Conservation (phyloP, 306 rosid species). For the Quercus suber region DNA sequence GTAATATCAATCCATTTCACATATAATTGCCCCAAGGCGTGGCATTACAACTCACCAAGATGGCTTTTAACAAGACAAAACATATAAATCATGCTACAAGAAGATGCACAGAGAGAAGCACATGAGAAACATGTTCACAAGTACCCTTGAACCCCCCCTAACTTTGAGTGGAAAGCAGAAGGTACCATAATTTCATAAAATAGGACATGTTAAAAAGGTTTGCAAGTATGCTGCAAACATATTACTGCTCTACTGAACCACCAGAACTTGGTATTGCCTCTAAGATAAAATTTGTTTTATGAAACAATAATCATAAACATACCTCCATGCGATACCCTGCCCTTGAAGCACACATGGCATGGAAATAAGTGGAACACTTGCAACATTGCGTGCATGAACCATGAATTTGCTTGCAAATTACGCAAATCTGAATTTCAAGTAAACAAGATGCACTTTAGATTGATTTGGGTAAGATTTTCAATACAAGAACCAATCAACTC, state of each 20-base stretch:
- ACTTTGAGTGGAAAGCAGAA: background rate
- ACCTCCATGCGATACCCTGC: conserved; percentile 99
- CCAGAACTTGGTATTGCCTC: background rate
- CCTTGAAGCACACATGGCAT: conserved; percentile 99
- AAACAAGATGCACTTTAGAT: conserved; percentile 21
- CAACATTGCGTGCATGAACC: conserved; percentile 99
- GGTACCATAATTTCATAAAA: background rate
- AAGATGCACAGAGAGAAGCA: background rate
- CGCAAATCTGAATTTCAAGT: conserved; percentile 82
- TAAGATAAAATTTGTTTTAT: background rate
- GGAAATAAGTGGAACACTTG: conserved; percentile 98
- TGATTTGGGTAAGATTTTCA: conserved; percentile 5
- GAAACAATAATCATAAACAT: conserved; percentile 16
- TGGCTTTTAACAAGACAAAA: background rate
- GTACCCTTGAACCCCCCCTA: background rate
- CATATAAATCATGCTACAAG: background rate
- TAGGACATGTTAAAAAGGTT: background rate
- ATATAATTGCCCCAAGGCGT: background rate
- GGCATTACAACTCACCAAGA: background rate
- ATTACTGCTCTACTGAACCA: background rate
- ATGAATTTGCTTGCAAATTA: conserved; percentile 94
- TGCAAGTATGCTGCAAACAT: background rate
- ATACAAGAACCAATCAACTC: background rate
- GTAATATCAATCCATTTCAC: background rate
- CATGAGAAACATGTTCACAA: background rate